Percentiles rank a stretch among this genome's conserved stretches.
Evolutionary conservation across 2,329 filamentous ascomycete genomes (phyloP).

Genomic region (Hymenoscyphus albidus): DNA sequence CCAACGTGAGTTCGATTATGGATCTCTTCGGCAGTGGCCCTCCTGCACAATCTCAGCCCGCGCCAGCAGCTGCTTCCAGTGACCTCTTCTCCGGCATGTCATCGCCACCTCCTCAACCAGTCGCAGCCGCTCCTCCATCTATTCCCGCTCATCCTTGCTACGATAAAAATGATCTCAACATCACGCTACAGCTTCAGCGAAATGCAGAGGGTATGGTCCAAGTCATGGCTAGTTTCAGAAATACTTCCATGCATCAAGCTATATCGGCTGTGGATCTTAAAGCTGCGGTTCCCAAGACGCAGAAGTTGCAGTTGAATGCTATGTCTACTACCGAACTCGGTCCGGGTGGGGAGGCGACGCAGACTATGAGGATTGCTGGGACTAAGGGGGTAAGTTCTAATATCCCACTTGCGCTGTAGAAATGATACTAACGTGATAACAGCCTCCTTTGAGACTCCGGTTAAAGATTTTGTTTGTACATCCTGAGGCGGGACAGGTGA

Average conservation of each 20-base stretch:
- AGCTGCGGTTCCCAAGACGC: constrained; percentile 92
- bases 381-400: constrained; percentile 76
- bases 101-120: constrained; percentile 47
- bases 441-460: constrained; percentile 78
- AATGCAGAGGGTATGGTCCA: constrained; percentile 77
- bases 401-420: constrained; percentile 6
- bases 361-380: constrained; percentile 82
- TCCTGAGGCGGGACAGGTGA: constrained; percentile 65
- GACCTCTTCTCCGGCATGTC: constrained; percentile 49
- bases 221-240: constrained; percentile 78
- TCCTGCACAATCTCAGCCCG: constrained; percentile 44
- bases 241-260: constrained; percentile 60
- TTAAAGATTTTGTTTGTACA: constrained; percentile 79
- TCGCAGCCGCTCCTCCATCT: constrained; percentile 38
- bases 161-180: constrained; percentile 76
- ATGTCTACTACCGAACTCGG: constrained; percentile 78
- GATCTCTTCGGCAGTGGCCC: constrained; percentile 68
- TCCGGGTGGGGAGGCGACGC: constrained; percentile 77
- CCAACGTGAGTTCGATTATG: constrained; percentile 74
- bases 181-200: constrained; percentile 81
- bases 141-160: constrained; percentile 69
- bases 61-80: constrained; percentile 41
- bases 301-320: constrained; percentile 86
- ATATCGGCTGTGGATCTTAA: constrained; percentile 80
- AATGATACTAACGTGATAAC: constrained; percentile 21